These are phyloP conservation scores for Tricholoma terreum DNA, from an alignment of 768 basidiomycete species.

Conservation along the genomic window DNA sequence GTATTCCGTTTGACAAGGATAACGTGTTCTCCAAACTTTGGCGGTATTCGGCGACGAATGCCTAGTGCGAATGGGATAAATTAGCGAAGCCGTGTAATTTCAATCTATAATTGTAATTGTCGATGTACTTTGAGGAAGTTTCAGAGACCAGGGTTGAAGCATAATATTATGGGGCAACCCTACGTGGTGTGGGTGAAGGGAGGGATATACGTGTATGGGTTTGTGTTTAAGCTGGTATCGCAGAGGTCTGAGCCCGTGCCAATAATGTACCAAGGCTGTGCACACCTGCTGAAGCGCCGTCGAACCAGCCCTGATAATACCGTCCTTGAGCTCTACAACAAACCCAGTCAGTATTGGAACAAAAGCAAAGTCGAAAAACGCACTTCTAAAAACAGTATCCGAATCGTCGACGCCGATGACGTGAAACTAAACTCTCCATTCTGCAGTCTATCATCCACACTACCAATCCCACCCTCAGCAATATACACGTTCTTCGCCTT, in stretches of 20 bases:
- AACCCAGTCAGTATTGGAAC: neutral
- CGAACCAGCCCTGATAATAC: conserved; percentile 35
- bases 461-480: conserved; percentile 3
- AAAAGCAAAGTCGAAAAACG: neutral
- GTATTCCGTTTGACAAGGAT: no score
- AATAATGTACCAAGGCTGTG: conserved; percentile 30
- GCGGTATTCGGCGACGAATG: no score
- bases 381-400: conserved; percentile 29
- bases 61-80: no score
- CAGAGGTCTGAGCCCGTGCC: conserved; percentile 8
- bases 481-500: conserved; percentile 87
- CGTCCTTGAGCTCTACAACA: conserved; percentile 24
- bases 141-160: no score
- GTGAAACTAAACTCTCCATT: conserved; percentile 18
- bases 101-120: no score
- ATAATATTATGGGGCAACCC: no score
- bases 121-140: no score
- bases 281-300: conserved; percentile 41
- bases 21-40: no score
- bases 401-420: conserved; percentile 18
- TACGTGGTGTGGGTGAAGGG: no score
- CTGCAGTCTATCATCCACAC: conserved; percentile 14
- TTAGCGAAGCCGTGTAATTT: no score
- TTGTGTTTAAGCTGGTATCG: conserved; percentile 8
- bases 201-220: conserved; percentile 6